These are phyloP conservation scores for Calocybe indica DNA, from an alignment of 768 basidiomycete genomes.

Conservation along the genomic window DNA sequence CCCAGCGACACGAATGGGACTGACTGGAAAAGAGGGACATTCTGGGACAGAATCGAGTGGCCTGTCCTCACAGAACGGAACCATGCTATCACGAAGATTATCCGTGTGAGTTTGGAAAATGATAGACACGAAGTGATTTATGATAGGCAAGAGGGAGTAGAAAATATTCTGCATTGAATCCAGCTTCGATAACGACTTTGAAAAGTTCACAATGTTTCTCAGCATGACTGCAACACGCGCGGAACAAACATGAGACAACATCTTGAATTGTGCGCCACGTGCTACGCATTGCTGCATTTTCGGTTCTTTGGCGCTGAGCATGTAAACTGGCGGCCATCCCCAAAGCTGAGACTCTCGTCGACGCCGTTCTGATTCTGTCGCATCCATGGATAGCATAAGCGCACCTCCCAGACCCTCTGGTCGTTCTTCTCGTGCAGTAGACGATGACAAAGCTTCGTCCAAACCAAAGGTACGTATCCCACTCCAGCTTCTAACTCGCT, in stretches of 20 bases:
- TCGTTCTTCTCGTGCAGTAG: slow-evolving; percentile 1
- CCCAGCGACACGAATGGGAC: not conserved
- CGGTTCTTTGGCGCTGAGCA: not conserved
- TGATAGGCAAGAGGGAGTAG: not conserved
- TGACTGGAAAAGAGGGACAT: not conserved
- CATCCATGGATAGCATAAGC: slow-evolving; percentile 5
- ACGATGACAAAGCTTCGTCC: slow-evolving; percentile 4
- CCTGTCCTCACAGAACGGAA: not conserved
- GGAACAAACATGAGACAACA: no score
- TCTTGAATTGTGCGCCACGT: no score
- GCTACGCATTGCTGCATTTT: not conserved
- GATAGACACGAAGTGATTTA: not conserved
- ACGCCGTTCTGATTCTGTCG: not conserved
- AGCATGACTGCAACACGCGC: not conserved
- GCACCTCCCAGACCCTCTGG: slow-evolving; percentile 1
- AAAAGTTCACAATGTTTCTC: not conserved
- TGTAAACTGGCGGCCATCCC: not conserved
- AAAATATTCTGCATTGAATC: not conserved
- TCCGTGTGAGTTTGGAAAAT: not conserved
- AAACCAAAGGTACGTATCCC: slow-evolving; percentile 7
- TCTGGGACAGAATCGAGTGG: not conserved
- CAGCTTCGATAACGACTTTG: not conserved
- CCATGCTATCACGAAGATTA: not conserved
- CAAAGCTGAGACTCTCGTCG: not conserved
- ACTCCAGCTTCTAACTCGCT: not conserved